Evolutionary conservation across 306 rosid genomes (phyloP).

Genomic region (Cicer yamashitae): DNA sequence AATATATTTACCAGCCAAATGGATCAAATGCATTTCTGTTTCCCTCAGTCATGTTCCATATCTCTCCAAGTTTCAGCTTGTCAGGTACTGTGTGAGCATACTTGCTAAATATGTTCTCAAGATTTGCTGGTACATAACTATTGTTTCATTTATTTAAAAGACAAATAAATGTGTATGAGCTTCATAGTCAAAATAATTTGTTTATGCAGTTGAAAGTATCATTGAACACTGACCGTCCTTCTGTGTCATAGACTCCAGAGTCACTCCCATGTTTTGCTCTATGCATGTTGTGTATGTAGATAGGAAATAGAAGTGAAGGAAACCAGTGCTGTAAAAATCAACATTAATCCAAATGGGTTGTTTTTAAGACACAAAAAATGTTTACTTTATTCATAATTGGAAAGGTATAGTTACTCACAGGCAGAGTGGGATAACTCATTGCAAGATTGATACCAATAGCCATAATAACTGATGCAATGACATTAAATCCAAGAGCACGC

Average conservation of each 20-base stretch:
- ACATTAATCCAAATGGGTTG: too few species aligned
- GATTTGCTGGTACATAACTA: constrained; percentile 68
- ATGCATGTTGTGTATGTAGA: constrained; percentile 74
- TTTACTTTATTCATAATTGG: too few species aligned
- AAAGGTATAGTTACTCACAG: too few species aligned
- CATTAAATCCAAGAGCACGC: constrained; percentile 76
- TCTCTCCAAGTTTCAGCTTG: constrained; percentile 66
- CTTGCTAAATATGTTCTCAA: constrained; percentile 79
- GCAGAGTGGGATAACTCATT: constrained; percentile 73
- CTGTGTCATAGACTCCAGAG: constrained; percentile 77
- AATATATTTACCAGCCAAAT: constrained; percentile 66
- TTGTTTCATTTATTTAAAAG: constrained; percentile 19
- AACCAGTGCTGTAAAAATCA: constrained; percentile 60
- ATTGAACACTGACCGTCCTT: constrained; percentile 66
- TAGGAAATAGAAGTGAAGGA: constrained; percentile 81
- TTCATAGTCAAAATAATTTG: neutral
- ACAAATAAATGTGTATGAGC: neutral
- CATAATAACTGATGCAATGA: constrained; percentile 56
- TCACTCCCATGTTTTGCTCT: constrained; percentile 87
- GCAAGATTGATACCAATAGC: constrained; percentile 53
- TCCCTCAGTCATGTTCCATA: constrained; percentile 86
- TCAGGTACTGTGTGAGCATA: constrained; percentile 70
- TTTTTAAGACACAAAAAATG: too few species aligned
- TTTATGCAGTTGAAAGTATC: neutral
- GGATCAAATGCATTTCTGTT: constrained; percentile 66